Base-by-base conservation (phyloP, 1,284 basidiomycete species). In the Paramarasmius palmivorus region DNA sequence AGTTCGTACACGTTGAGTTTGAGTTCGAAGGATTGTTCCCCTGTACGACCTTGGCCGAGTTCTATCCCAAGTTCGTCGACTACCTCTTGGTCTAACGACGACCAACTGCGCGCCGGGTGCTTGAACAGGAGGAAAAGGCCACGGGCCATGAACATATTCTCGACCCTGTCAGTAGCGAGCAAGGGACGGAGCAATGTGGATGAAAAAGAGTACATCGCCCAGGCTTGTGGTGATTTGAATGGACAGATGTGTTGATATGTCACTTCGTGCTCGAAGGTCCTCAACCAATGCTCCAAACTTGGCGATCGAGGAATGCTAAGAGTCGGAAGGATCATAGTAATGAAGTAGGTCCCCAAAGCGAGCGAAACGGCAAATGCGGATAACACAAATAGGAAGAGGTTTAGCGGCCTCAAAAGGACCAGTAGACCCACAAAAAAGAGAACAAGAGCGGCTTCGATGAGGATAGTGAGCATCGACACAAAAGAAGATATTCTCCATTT, bases 391-490 rank as follows among this genome's bases (percentile, higher is more conserved):
- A 19, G 25, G 2, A 46, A 8, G 14, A 32, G 14, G n/a, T 54
- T 47, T 14, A 54, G 45, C 12, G 44, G 41, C 56, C 56, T 54
- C 3, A 57, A 40, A 2, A 65, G 55, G 17, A 64, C 63, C 8
- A 65, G 37, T 3, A 65, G 25, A 3, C 70, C 70, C 2, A 55
- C 57, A 19, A 70, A 62, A 58, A 70, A 72, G 4, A 70, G 59
- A 6, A 62, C 49, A 3, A 69, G 55, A 0, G 69, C 60, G 14
- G 62, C 40, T 42, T 70, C 64, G 14, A 70, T 58, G 8, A 70
- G 56, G 3, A 66, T 41, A 0, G 68, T 67, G 2, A 71, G 59
- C 12, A 61, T 47, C 1, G 63, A 55, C 14, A 70, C 59, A 12
- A 68, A 63, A 9, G 55, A 57, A 10, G 59, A 53, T 1, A 70